Percentiles rank a stretch among this genome's conserved stretches.
These are phyloP conservation scores for Coemansia sp. DNA, from an alignment of 192 early-diverging fungal species.

Conservation along the genomic window DNA sequence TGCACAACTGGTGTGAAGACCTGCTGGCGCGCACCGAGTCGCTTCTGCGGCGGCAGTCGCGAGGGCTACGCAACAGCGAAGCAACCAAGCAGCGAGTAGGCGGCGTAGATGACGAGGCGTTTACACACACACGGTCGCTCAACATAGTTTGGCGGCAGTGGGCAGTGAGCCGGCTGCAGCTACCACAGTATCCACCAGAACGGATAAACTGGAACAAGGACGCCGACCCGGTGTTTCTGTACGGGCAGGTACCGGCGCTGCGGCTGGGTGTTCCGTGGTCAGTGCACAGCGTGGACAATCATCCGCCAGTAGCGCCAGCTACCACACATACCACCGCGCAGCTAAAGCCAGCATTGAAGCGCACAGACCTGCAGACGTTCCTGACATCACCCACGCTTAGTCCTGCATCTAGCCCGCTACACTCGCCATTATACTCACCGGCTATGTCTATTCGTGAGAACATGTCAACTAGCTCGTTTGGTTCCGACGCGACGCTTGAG, in stretches of 20 bases:
- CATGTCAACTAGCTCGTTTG: slow-evolving; percentile 50
- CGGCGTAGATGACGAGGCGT: slow-evolving; percentile 33
- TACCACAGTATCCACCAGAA: slow-evolving; percentile 48
- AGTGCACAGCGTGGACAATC: slow-evolving; percentile 13
- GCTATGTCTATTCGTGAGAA: slow-evolving; percentile 47
- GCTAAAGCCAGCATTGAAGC: slow-evolving; percentile 47
- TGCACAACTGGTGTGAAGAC: slow-evolving; percentile 44
- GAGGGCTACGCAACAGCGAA: slow-evolving; percentile 16
- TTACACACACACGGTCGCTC: slow-evolving; percentile 40
- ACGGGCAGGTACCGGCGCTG: slow-evolving; percentile 47
- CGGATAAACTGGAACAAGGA: slow-evolving; percentile 57
- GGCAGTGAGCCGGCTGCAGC: slow-evolving; percentile 37
- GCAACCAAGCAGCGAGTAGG: slow-evolving; percentile 1
- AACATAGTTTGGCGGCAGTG: slow-evolving; percentile 55
- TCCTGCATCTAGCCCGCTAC: slow-evolving; percentile 34
- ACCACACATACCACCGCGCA: slow-evolving; percentile 4
- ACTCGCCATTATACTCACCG: slow-evolving; percentile 38
- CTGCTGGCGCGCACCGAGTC: slow-evolving; percentile 42
- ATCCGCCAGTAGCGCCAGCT: not conserved
- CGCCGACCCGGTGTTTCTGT: slow-evolving; percentile 53
- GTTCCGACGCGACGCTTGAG: slow-evolving; percentile 41
- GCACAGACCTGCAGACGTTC: slow-evolving; percentile 49
- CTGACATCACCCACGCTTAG: slow-evolving; percentile 51
- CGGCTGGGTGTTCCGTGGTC: slow-evolving; percentile 46
- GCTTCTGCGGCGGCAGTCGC: slow-evolving; percentile 33